Conservation (phyloP, 495 filamentous ascomycete genomes). For the Hypoxylon perforatum region DNA sequence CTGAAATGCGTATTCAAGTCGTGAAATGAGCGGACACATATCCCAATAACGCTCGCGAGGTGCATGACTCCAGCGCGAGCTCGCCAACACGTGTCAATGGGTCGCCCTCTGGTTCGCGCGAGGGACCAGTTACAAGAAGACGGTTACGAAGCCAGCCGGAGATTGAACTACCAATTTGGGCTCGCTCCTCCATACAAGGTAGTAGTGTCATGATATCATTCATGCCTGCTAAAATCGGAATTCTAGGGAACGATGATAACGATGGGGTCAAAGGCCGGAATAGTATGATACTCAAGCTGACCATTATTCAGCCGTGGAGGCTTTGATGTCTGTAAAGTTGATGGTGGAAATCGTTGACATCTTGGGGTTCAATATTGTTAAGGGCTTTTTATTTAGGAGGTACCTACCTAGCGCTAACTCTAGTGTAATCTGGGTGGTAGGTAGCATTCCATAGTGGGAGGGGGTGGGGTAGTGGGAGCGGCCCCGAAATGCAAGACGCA, state of each 20-base stretch:
- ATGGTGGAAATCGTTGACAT: too few species aligned
- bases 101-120: slow-evolving; percentile 33
- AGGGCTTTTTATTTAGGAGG: too few species aligned
- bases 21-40: not conserved
- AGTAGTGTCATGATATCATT: slow-evolving; percentile 14
- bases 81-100: slow-evolving; percentile 23
- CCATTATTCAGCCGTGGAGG: too few species aligned
- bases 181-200: slow-evolving; percentile 10
- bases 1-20: not conserved
- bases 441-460: too few species aligned
- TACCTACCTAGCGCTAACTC: too few species aligned
- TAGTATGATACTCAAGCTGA: not conserved
- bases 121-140: slow-evolving; percentile 9
- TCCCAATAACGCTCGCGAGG: not conserved
- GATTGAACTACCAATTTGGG: slow-evolving; percentile 38
- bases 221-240: slow-evolving; percentile 1
- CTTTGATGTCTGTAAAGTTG: too few species aligned
- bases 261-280: not conserved
- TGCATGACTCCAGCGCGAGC: not conserved
- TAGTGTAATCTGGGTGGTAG: too few species aligned
- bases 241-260: not conserved
- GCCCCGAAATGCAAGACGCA: too few species aligned
- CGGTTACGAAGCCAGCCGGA: slow-evolving; percentile 31
- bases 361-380: too few species aligned
- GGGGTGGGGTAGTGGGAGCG: too few species aligned